Conservation (phyloP, 345 rosid genomes). For the Gossypium stocksii region DNA sequence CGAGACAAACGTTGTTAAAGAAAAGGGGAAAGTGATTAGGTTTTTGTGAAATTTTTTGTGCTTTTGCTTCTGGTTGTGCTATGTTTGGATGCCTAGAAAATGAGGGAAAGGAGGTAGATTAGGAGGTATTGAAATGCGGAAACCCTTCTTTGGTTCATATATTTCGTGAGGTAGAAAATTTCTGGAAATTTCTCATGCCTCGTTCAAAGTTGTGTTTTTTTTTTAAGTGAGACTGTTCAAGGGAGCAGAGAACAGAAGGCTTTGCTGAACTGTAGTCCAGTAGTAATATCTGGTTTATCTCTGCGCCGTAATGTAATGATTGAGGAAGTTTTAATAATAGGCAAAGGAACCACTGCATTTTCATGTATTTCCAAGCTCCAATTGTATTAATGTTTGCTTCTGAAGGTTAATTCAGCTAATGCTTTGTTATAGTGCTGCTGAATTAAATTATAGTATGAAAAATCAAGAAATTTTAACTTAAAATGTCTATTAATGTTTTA, state of each 20-base stretch:
- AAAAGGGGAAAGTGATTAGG: neutral
- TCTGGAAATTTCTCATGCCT: neutral
- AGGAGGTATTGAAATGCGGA: neutral
- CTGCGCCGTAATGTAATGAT: neutral
- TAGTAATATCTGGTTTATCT: neutral
- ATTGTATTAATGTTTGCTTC: neutral
- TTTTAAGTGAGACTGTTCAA: neutral
- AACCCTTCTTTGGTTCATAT: neutral
- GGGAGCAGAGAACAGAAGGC: neutral
- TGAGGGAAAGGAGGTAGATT: neutral
- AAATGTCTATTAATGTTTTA: neutral
- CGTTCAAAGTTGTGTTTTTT: neutral
- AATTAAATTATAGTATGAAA: neutral
- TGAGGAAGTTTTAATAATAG: neutral
- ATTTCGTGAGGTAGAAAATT: neutral
- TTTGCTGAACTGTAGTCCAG: neutral
- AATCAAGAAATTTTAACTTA: neutral
- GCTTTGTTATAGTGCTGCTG: neutral
- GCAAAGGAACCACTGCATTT: neutral
- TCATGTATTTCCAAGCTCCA: neutral
- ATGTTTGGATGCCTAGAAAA: constrained; percentile 7
- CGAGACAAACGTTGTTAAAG: neutral
- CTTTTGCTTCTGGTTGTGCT: neutral
- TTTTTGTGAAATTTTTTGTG: neutral
- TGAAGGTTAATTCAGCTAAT: neutral